phyloP scores from a whole-genome alignment of 2,329 filamentous ascomycete species.

The Dactylellina parvicollis region DNA sequence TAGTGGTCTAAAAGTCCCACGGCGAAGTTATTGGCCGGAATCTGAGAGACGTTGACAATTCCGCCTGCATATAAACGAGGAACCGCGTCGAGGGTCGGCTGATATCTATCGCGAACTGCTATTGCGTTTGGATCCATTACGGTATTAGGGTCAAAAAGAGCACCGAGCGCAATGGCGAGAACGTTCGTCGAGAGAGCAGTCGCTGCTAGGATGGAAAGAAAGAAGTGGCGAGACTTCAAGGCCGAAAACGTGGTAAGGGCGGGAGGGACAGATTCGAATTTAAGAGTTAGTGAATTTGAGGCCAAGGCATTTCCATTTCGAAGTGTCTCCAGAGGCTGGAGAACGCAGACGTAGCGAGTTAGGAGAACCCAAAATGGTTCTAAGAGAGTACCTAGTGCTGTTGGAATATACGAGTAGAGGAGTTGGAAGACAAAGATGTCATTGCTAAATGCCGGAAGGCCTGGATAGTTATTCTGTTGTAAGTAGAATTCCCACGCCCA shows the following conservation, averaged over 20 bases:
- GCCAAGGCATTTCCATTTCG: slow-evolving; percentile 61
- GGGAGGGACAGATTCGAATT: slow-evolving; percentile 69
- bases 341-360: slow-evolving; percentile 66
- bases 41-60: not conserved
- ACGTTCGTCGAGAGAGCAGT: slow-evolving; percentile 67
- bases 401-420: slow-evolving; percentile 67
- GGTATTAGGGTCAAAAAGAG: slow-evolving; percentile 62
- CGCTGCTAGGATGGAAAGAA: slow-evolving; percentile 64
- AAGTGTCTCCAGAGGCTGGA: slow-evolving; percentile 68
- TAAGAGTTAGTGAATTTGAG: slow-evolving; percentile 62
- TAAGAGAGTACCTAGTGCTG: slow-evolving; percentile 67
- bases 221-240: slow-evolving; percentile 62
- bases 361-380: slow-evolving; percentile 70
- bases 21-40: slow-evolving; percentile 56
- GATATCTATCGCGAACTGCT: slow-evolving; percentile 59
- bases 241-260: slow-evolving; percentile 66
- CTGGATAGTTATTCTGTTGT: slow-evolving; percentile 53
- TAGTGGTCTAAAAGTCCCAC: slow-evolving; percentile 60
- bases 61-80: not conserved
- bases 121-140: not conserved
- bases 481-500: not conserved
- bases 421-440: slow-evolving; percentile 62
- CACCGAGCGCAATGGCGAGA: slow-evolving; percentile 66
- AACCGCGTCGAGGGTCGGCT: slow-evolving; percentile 1
- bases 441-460: slow-evolving; percentile 60